A percentile compares a stretch with the other conserved stretches of the same genome.
These are phyloP conservation scores for Zygosaccharomyces sapae DNA, from an alignment of 1,139 yeast species.

Conservation along the genomic window DNA sequence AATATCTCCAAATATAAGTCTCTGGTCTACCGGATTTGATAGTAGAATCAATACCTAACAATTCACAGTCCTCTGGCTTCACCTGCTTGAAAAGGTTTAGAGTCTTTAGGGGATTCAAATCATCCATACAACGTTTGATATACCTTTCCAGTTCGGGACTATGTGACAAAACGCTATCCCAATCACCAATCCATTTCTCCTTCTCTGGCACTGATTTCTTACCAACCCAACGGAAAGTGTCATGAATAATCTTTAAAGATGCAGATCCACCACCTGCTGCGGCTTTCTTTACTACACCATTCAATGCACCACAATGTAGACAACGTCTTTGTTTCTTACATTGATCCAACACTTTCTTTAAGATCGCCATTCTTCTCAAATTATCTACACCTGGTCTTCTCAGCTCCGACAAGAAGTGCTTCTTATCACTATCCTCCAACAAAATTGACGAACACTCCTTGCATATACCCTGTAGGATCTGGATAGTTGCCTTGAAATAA, in stretches of 20 bases:
- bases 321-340: constrained; percentile 95
- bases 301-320: constrained; percentile 75
- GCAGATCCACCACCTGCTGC: constrained; percentile 89
- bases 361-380: constrained; percentile 80
- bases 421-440: constrained; percentile 66
- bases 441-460: constrained; percentile 80
- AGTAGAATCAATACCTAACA: constrained; percentile 83
- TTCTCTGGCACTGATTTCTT: constrained; percentile 86
- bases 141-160: constrained; percentile 89
- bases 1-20: constrained; percentile 92
- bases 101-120: constrained; percentile 88
- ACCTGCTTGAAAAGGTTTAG: constrained; percentile 83
- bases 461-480: constrained; percentile 86
- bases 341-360: constrained; percentile 81
- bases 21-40: constrained; percentile 86
- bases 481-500: constrained; percentile 86
- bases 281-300: constrained; percentile 97
- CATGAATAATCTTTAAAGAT: constrained; percentile 90
- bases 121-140: constrained; percentile 84
- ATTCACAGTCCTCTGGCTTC: constrained; percentile 81
- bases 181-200: constrained; percentile 78
- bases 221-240: constrained; percentile 93
- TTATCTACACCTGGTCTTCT: constrained; percentile 89
- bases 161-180: constrained; percentile 62
- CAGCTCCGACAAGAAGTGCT: constrained; percentile 67